These are phyloP conservation scores for Sarcocystis neurona DNA, from an alignment of 169 alveolate species.

Conservation along the genomic window DNA sequence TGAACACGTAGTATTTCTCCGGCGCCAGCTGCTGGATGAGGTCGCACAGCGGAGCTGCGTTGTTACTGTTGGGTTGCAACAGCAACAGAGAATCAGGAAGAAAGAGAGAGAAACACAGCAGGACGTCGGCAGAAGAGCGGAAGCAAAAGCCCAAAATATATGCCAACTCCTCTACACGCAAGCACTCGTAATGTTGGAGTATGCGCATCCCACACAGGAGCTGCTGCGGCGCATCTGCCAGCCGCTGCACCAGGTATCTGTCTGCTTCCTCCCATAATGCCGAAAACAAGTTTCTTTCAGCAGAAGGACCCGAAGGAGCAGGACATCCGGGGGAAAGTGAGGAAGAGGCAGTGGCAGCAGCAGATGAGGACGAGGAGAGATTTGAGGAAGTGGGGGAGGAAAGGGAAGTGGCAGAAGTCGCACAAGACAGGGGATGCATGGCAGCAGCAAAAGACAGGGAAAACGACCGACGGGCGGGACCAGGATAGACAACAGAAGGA, in stretches of 20 bases:
- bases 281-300: no score
- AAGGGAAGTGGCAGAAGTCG: no score
- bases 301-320: no score
- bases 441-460: no score
- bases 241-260: constrained; percentile 46
- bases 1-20: constrained; percentile 51
- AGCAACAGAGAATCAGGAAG: constrained; percentile 43
- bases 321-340: no score
- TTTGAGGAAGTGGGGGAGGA: no score
- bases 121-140: constrained; percentile 45
- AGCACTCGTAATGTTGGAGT: constrained; percentile 35
- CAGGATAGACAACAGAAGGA: no score
- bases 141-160: constrained; percentile 49
- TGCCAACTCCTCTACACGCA: constrained; percentile 59
- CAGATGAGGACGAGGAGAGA: no score
- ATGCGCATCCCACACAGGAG: constrained; percentile 34
- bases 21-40: constrained; percentile 62
- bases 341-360: no score
- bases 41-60: constrained; percentile 58
- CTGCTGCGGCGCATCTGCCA: constrained; percentile 39
- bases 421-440: no score
- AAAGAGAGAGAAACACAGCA: constrained; percentile 53
- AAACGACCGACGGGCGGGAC: no score
- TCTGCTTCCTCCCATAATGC: constrained; percentile 55
- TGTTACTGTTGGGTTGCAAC: constrained; percentile 40